Evolutionary conservation across 371 early-diverging fungal genomes (phyloP), one percentile per base, ranked within the genome.

Genomic region (Syncephalis fuscata): DNA sequence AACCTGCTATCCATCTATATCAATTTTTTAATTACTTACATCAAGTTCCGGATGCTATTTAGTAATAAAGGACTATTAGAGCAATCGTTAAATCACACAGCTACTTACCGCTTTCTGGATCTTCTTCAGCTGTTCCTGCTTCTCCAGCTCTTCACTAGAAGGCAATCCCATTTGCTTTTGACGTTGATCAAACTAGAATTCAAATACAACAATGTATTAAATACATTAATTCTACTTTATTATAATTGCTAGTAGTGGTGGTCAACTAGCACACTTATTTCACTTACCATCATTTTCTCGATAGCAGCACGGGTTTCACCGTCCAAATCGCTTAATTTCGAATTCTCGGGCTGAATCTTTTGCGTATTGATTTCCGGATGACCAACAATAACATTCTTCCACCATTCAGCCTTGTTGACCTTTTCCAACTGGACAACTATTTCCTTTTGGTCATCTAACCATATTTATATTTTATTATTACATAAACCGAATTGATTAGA

Each of bases 261-360:
- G 32, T 37, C 21, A 37, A 16, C 37, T 49, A 26, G 14, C 9
- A 7, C 17, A 27, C 32, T 37, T 39, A 32, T 39, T 10, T 23
- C 39, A 24, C 45, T 23, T 68, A 74, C 76, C 78, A 82, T 78
- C 82, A 82, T 80, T 48, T 82, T 82, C 50, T 82, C 78, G 26
- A 87, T 90, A 86, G 90, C 85, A 27, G 79, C 68, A 25, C 91
- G 66, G 0, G 93, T 89, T 51, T 92, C 93, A 32, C 85, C 85
- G 60, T 92, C 91, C 55, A 92, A 58, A 53, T 92, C 93, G 26
- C 68, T 61, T 54, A 92, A 61, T 51, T 84, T 82, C 0, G 87
- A 86, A 63, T 90, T 92, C 55, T 90, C 91, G 4, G 93, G 93
- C 50, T 79, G 72, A 49, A 91, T 85, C 59, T 81, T 84, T 50